Conservation (phyloP, 139 green algal species). For the Zygnema cylindricum region DNA sequence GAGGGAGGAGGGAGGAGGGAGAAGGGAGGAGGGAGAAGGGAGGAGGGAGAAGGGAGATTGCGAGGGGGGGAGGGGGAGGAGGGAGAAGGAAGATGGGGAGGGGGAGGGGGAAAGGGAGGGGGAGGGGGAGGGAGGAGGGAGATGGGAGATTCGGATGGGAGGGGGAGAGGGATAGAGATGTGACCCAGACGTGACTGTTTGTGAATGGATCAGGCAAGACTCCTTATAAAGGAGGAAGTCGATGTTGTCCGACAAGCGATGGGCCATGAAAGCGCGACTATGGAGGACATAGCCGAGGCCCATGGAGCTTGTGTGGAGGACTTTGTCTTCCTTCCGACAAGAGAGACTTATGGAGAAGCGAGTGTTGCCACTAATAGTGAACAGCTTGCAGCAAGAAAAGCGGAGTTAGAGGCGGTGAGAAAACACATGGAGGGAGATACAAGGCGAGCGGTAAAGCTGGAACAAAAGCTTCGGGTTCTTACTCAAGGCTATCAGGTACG, state of each 20-base stretch:
- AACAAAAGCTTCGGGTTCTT: slow-evolving; percentile 35
- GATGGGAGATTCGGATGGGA: not conserved
- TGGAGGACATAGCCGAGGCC: slow-evolving; percentile 41
- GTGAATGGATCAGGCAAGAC: slow-evolving; percentile 35
- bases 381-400: slow-evolving; percentile 27
- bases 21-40: not conserved
- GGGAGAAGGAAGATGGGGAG: not conserved
- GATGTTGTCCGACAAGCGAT: slow-evolving; percentile 28
- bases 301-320: slow-evolving; percentile 28
- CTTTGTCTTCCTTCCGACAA: slow-evolving; percentile 40
- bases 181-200: no score
- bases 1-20: slow-evolving; percentile 1
- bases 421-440: slow-evolving; percentile 29
- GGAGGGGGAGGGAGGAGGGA: slow-evolving; percentile 5
- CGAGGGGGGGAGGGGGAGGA: not conserved
- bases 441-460: slow-evolving; percentile 46
- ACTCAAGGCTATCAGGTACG: slow-evolving; percentile 50
- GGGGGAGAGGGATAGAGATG: not conserved
- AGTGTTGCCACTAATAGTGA: slow-evolving; percentile 44
- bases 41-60: not conserved
- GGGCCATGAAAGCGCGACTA: slow-evolving; percentile 36
- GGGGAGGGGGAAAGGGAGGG: not conserved
- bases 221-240: slow-evolving; percentile 44
- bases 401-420: slow-evolving; percentile 51
- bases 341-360: slow-evolving; percentile 24